phyloP scores from a whole-genome alignment of 208 protist genomes.

The Lotmaria passim region DNA sequence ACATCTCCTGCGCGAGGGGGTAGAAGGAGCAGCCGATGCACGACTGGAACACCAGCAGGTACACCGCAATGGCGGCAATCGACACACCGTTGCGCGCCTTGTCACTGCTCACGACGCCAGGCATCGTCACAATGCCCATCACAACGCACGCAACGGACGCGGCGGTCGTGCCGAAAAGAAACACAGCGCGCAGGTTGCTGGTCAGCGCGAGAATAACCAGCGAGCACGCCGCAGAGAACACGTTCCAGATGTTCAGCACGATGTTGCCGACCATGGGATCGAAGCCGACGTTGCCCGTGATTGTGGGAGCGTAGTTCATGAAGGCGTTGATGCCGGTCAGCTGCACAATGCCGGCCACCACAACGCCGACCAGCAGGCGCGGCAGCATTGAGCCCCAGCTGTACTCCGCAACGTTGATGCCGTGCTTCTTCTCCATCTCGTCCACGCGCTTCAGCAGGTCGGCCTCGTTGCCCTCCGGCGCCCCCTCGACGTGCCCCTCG shows the following conservation, averaged over 20 bases:
- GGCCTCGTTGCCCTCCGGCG: slow-evolving; percentile 32
- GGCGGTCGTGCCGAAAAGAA: slow-evolving; percentile 54
- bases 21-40: slow-evolving; percentile 79
- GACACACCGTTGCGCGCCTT: slow-evolving; percentile 66
- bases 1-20: slow-evolving; percentile 79
- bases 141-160: slow-evolving; percentile 65
- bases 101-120: slow-evolving; percentile 48
- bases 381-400: slow-evolving; percentile 47
- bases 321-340: slow-evolving; percentile 86
- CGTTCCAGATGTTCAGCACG: slow-evolving; percentile 84
- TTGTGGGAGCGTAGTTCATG: slow-evolving; percentile 86
- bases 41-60: slow-evolving; percentile 78
- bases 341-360: slow-evolving; percentile 64
- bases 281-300: slow-evolving; percentile 67
- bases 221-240: slow-evolving; percentile 69
- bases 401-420: slow-evolving; percentile 40
- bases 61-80: slow-evolving; percentile 74
- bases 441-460: slow-evolving; percentile 21
- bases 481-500: slow-evolving; percentile 1
- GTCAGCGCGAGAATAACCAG: slow-evolving; percentile 60
- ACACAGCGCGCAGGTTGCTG: slow-evolving; percentile 72
- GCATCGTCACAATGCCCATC: slow-evolving; percentile 71
- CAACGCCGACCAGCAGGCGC: slow-evolving; percentile 47
- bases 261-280: slow-evolving; percentile 71
- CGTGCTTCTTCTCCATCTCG: slow-evolving; percentile 22